Percentiles rank a stretch among this genome's conserved stretches.
Evolutionary conservation across 73 alveolate species (phyloP).

Genomic region (Tetrahymena thermophila): DNA sequence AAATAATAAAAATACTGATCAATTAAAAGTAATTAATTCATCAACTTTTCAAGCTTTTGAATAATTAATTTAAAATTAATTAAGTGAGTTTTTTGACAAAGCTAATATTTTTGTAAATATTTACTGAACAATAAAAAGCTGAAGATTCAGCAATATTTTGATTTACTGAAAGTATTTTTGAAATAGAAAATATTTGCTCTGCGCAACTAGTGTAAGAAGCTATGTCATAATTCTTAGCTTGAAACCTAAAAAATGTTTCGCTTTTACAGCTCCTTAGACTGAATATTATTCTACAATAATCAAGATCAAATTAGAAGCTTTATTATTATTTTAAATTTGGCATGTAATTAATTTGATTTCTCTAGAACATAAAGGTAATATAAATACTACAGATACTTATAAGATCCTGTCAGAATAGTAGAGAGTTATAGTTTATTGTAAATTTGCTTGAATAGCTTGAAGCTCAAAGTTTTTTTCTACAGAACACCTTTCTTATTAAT

Average conservation of each 20-base stretch:
- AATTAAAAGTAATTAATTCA: not conserved
- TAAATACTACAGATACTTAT: not conserved
- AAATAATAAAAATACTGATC: not conserved
- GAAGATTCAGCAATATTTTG: not conserved
- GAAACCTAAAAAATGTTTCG: not conserved
- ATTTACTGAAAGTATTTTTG: not conserved
- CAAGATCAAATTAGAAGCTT: not conserved
- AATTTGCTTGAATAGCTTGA: not conserved
- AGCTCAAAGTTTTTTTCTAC: not conserved
- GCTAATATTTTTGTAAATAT: not conserved
- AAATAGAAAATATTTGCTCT: not conserved
- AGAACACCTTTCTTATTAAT: not conserved
- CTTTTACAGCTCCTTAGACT: not conserved
- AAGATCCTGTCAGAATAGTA: not conserved
- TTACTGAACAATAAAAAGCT: not conserved
- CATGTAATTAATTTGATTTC: not conserved
- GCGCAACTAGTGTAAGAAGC: not conserved
- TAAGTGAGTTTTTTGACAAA: not conserved
- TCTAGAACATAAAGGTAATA: not conserved
- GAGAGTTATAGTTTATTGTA: not conserved
- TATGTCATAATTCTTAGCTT: not conserved
- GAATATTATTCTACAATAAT: not conserved
- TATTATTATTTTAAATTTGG: not conserved
- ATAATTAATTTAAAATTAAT: not conserved
- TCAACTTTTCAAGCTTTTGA: not conserved